These are phyloP conservation scores for Mallotus nudiflorus DNA, from an alignment of 345 rosid species.

Conservation along the genomic window DNA sequence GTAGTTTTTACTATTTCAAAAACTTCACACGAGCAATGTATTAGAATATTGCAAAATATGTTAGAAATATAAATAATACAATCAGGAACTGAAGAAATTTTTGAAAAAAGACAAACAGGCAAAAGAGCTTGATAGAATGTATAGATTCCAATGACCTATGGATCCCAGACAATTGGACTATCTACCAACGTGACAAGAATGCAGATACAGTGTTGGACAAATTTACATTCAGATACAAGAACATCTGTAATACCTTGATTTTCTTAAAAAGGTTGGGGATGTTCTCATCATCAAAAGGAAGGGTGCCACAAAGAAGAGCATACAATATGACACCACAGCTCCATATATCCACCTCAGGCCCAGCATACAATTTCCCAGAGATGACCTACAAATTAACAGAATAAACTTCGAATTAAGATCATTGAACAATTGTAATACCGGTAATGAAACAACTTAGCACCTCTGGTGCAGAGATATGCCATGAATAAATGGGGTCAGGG, in stretches of 20 bases:
- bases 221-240: background rate
- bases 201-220: background rate
- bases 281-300: conserved; percentile 95
- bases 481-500: background rate
- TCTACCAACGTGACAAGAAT: background rate
- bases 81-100: background rate
- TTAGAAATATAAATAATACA: background rate
- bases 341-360: conserved; percentile 99
- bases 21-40: background rate
- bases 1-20: background rate
- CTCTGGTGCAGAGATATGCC: too few relatives aligned
- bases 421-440: background rate
- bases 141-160: background rate
- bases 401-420: conserved; percentile 9
- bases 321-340: conserved; percentile 97
- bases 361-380: conserved; percentile 84
- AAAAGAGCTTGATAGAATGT: background rate
- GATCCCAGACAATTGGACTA: background rate
- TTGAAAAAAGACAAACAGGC: background rate
- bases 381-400: conserved; percentile 54
- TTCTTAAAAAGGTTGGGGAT: conserved; percentile 86
- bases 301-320: conserved; percentile 92
- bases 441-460: too few relatives aligned
- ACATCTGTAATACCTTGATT: conserved; percentile 59
- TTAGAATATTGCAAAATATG: background rate